A percentile compares a stretch with the other conserved stretches of the same genome.
phyloP scores from a whole-genome alignment of 83 land plant species.

The Isoetes engelmannii region DNA sequence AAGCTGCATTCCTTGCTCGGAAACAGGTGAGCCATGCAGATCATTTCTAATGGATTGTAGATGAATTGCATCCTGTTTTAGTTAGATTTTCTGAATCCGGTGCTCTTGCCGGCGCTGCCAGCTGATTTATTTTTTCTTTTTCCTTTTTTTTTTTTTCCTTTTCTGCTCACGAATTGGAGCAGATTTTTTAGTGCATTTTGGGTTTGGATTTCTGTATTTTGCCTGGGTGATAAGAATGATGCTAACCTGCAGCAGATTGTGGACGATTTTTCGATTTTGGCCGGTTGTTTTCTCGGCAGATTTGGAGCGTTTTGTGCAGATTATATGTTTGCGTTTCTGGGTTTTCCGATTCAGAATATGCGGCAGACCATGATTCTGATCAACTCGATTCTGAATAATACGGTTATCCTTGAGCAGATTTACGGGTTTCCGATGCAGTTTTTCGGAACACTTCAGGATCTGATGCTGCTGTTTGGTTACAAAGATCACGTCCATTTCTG shows the following conservation, averaged over 20 bases:
- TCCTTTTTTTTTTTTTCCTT: not conserved
- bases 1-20: conserved; percentile 9
- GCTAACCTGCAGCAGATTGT: no score
- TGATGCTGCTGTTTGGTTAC: not conserved
- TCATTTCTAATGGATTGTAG: not conserved
- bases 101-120: no score
- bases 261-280: no score
- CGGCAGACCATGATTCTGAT: no score
- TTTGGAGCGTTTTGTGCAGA: no score
- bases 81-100: not conserved
- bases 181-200: not conserved
- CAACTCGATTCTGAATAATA: no score
- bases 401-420: not conserved
- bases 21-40: not conserved
- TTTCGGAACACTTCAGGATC: not conserved
- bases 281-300: no score
- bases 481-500: not conserved
- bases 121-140: not conserved
- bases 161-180: not conserved
- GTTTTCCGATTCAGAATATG: no score
- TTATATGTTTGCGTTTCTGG: no score
- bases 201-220: no score
- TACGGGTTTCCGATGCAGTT: not conserved
- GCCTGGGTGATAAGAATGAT: no score
- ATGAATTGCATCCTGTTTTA: not conserved